Evolutionary conservation across 768 basidiomycete genomes (phyloP).

Genomic region (Rhodotorula sphaerocarpa): DNA sequence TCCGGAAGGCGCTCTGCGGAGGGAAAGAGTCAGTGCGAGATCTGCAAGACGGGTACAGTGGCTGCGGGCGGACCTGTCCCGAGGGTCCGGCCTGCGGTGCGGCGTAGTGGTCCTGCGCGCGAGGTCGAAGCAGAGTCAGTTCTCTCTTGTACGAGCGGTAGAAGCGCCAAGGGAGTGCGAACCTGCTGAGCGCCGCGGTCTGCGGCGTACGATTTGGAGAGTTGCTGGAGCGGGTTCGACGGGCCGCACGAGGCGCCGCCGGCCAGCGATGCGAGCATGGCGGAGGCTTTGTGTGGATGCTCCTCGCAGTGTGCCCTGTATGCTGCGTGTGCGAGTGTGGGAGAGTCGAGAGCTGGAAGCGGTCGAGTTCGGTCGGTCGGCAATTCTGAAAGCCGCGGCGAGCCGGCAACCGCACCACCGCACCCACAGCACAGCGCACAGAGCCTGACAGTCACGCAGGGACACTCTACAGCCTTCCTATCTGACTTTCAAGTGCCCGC

Average conservation of each 20-base stretch:
- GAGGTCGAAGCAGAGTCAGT: conserved; percentile 3
- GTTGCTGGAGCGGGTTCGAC: conserved; percentile 67
- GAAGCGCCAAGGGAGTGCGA: conserved; percentile 8
- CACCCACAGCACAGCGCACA: no score
- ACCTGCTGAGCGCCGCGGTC: conserved; percentile 76
- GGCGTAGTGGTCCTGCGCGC: conserved; percentile 61
- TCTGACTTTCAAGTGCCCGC: no score
- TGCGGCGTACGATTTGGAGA: conserved; percentile 68
- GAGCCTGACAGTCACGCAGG: no score
- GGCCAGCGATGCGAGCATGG: conserved; percentile 60
- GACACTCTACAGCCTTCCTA: no score
- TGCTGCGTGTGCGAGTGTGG: not conserved
- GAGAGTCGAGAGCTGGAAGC: no score
- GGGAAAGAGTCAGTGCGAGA: conserved; percentile 10
- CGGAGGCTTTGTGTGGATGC: no score
- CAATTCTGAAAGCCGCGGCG: no score
- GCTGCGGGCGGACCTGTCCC: conserved; percentile 44
- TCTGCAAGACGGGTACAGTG: conserved; percentile 40
- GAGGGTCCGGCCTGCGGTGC: conserved; percentile 55
- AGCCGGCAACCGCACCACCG: no score
- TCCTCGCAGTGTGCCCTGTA: no score
- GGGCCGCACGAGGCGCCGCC: conserved; percentile 77
- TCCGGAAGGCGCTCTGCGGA: conserved; percentile 10
- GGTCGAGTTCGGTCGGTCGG: no score
- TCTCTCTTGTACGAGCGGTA: not conserved